Conservation (phyloP, 305 asterid species). For the Solanum hybrid region DNA sequence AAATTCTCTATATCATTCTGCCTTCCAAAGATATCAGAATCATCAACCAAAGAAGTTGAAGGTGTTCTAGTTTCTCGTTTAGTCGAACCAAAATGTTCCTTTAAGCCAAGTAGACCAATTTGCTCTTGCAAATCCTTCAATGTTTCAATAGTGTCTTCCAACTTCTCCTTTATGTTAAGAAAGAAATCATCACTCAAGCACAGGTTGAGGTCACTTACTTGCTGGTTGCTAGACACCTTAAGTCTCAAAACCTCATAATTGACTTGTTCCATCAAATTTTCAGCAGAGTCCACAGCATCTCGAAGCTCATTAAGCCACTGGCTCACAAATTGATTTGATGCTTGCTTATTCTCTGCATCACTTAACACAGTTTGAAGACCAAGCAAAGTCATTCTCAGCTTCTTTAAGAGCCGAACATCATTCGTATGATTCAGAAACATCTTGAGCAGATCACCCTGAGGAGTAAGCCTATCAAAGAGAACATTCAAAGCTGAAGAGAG, state of each 20-base stretch:
- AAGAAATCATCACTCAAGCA: neutral
- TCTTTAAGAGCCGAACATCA: neutral
- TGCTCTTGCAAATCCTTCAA: neutral
- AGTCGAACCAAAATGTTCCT: neutral
- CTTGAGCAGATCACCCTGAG: neutral
- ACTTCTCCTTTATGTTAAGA: neutral
- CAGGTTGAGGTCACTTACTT: neutral
- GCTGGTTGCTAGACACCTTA: neutral
- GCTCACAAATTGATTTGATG: neutral
- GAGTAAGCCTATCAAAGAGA: neutral
- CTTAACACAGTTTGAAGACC: neutral
- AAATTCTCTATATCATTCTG: neutral
- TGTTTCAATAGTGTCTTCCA: neutral
- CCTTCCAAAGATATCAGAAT: neutral
- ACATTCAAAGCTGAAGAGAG: neutral
- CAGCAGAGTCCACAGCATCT: constrained; percentile 10
- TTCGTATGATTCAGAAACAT: neutral
- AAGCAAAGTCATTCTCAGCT: neutral
- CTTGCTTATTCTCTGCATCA: neutral
- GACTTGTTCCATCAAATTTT: neutral
- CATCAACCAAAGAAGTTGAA: neutral
- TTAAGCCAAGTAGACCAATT: neutral
- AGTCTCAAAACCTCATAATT: neutral
- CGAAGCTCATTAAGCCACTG: neutral
- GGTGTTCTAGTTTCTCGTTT: neutral